phyloP scores from a whole-genome alignment of 2,329 filamentous ascomycete species.

The Phialocephala subalpina region DNA sequence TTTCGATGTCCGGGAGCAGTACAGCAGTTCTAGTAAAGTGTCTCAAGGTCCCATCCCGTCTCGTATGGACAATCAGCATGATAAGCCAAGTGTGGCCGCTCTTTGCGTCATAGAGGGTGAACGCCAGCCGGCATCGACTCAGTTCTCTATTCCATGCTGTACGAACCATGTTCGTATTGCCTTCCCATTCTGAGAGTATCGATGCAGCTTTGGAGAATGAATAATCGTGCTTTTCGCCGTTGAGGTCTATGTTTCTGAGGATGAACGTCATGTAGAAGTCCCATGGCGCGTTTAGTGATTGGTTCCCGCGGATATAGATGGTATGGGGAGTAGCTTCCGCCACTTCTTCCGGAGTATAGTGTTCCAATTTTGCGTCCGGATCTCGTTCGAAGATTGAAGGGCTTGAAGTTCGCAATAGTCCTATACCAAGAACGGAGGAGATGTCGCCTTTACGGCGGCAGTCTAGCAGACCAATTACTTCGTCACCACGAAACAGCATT shows the following conservation, averaged over 20 bases:
- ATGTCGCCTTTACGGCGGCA: neutral
- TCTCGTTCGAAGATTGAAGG: conserved; percentile 2
- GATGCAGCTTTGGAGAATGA: neutral
- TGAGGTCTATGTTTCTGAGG: neutral
- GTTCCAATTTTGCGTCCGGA: neutral
- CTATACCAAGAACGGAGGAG: neutral
- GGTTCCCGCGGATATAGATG: neutral
- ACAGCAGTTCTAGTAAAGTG: neutral
- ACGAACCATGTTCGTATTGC: conserved; percentile 1
- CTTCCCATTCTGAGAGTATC: conserved; percentile 1
- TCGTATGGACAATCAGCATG: conserved; percentile 1
- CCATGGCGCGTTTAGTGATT: conserved; percentile 8
- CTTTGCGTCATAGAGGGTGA: neutral
- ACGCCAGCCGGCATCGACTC: neutral
- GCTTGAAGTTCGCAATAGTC: neutral
- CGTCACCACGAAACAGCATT: neutral
- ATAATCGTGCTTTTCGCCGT: neutral
- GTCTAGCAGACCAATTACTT: neutral
- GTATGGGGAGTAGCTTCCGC: neutral
- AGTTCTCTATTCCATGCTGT: conserved; percentile 2
- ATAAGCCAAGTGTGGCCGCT: conserved; percentile 4
- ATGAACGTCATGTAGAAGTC: conserved; percentile 5
- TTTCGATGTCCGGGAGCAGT: neutral
- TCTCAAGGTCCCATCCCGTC: neutral
- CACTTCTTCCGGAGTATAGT: neutral